phyloP scores from a whole-genome alignment of 2,329 filamentous ascomycete species.

The Claviceps arundinis region DNA sequence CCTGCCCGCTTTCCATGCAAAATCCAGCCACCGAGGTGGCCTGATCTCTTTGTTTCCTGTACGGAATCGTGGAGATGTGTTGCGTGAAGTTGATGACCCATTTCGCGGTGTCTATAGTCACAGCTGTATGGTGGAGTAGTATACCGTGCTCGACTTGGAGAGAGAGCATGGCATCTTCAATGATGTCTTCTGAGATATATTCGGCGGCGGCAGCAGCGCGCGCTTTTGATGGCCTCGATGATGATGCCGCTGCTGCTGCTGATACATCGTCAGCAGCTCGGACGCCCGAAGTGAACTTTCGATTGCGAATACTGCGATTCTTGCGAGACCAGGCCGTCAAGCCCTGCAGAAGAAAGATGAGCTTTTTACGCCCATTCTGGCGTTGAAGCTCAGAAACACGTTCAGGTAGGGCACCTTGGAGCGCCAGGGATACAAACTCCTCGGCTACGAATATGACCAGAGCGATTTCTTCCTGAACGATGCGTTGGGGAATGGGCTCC shows the following conservation, averaged over 20 bases:
- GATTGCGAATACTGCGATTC: conserved; percentile 53
- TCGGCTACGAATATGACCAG: conserved; percentile 48
- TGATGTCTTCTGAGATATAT: conserved; percentile 50
- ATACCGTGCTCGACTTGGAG: conserved; percentile 55
- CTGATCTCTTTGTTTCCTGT: conserved; percentile 42
- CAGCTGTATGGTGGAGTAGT: conserved; percentile 55
- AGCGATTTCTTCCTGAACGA: conserved; percentile 45
- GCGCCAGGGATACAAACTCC: conserved; percentile 50
- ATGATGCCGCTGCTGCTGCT: conserved; percentile 16
- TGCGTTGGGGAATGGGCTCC: conserved; percentile 43
- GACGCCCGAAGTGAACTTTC: conserved; percentile 53
- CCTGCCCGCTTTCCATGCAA: conserved; percentile 69
- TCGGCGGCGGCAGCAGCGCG: conserved; percentile 18
- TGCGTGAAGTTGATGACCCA: conserved; percentile 66
- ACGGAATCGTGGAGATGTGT: conserved; percentile 64
- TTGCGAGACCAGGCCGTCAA: conserved; percentile 53
- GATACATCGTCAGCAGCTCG: conserved; percentile 25
- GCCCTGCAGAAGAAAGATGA: conserved; percentile 63
- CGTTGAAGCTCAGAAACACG: conserved; percentile 44
- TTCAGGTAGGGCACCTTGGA: conserved; percentile 38
- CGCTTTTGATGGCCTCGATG: conserved; percentile 20
- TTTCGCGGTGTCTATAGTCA: conserved; percentile 50
- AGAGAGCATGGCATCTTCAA: conserved; percentile 58
- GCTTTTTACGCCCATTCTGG: conserved; percentile 36
- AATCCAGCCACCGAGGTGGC: conserved; percentile 46